Conservation (phyloP, 306 rosid genomes). For the Vachellia pachyceras region DNA sequence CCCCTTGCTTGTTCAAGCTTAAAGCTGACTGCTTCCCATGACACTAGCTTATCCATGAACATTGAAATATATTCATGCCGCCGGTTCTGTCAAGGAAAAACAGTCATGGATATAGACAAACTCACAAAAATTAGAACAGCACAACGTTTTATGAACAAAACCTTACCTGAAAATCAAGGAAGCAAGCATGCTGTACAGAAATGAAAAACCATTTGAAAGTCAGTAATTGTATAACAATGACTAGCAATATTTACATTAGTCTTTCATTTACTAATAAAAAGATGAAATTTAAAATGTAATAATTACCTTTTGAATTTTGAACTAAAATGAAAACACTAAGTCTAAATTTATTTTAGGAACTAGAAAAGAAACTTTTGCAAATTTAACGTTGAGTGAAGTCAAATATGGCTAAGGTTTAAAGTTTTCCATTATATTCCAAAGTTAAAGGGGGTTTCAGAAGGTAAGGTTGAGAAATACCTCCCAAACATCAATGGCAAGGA, state of each 20-base stretch:
- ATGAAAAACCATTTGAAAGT: constrained; percentile 33
- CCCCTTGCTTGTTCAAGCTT: constrained; percentile 81
- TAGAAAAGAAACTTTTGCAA: neutral
- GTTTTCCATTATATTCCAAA: neutral
- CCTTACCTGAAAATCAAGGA: constrained; percentile 87
- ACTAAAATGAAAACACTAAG: neutral
- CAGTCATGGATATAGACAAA: constrained; percentile 28
- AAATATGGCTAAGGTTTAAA: neutral
- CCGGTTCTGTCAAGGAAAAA: constrained; percentile 54
- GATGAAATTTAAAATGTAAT: neutral
- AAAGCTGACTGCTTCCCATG: constrained; percentile 80
- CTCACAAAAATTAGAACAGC: neutral
- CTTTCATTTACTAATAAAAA: neutral
- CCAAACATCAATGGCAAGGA: constrained; percentile 92
- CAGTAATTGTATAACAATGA: constrained; percentile 35
- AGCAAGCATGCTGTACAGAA: constrained; percentile 88
- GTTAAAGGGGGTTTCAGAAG: neutral
- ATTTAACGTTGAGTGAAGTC: neutral
- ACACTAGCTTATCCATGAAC: constrained; percentile 79
- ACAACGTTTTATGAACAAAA: constrained; percentile 19
- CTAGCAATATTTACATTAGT: neutral
- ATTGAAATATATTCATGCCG: constrained; percentile 70
- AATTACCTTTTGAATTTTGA: neutral
- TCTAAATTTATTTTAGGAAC: neutral
- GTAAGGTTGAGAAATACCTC: constrained; percentile 62